Base-by-base conservation (phyloP, 345 rosid genomes). In the Citrus australasica region DNA sequence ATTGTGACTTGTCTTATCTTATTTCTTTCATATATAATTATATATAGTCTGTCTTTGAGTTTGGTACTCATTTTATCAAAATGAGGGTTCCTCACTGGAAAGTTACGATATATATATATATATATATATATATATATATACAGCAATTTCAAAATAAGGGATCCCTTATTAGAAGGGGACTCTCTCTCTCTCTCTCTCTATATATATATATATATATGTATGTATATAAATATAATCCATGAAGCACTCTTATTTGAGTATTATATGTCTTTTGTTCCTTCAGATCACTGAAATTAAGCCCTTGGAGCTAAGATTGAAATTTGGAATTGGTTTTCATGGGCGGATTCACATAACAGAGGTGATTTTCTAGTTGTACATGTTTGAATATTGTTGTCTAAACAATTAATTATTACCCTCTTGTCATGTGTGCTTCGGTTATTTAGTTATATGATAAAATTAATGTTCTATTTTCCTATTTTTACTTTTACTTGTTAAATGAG, bases 321-420 rank as follows among this genome's bases (percentile, higher is more conserved):
- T 96, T 77, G 97, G 97, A 69, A 84, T 84, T 83, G 92, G 90
- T 80, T 88, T 89, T 69, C 90, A 77, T 10, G 99, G 99, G 78
- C 87, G 98, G 80, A 82, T 94, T 81, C 97, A 92, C 75, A 86
- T 94, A 84, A 96, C 98, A 7, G 99, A 94, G 97, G 99, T 94
- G 82, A 86, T 67, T 78, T 66, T 28, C 67, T 64, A 3, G 80
- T 63, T 73, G 58, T 32, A 60, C 33, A 48, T 63, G 6, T 76
- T 67, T 84, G 71, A 38, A 30, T 24, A 46, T 74, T 76, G 60
- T 65, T 84, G 5, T 42, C 83, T 74, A 55, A 13, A 32, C 62
- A 30, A 78, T 67, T 84, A 40, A 14, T 60, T 37, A 30, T 27
- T n/a, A 77, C n/a, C 30, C 51, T 37, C 28, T 35, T 35, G 25